Evolutionary conservation across 768 basidiomycete genomes (phyloP).

Genomic region (Tephrocybe sp.): DNA sequence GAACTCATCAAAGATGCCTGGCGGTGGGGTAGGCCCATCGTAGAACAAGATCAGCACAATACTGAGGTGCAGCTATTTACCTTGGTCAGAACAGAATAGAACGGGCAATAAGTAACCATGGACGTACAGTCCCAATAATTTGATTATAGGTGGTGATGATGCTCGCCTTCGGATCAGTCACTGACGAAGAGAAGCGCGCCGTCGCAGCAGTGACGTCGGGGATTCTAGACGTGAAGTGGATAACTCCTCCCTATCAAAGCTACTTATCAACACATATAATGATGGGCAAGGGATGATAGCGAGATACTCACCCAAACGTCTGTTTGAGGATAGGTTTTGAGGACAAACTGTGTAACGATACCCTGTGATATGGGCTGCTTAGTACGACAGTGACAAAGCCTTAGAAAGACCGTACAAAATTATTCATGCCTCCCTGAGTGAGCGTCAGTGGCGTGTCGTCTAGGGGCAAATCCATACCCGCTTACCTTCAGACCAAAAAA

Average conservation of each 20-base stretch:
- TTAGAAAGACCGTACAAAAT: background rate
- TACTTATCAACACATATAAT: background rate
- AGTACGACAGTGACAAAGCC: background rate
- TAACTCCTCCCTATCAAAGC: slow-evolving; percentile 47
- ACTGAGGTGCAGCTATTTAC: background rate
- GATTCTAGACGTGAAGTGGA: slow-evolving; percentile 27
- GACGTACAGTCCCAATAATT: slow-evolving; percentile 32
- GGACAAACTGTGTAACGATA: slow-evolving; percentile 54
- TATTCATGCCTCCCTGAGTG: background rate
- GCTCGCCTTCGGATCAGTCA: slow-evolving; percentile 48
- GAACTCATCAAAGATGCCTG: slow-evolving; percentile 50
- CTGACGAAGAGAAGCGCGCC: slow-evolving; percentile 34
- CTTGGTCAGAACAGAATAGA: background rate
- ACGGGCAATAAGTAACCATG: background rate
- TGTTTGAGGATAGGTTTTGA: slow-evolving; percentile 50
- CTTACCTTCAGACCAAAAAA: no score
- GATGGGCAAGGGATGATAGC: background rate
- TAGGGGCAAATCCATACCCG: no score
- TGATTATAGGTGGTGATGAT: slow-evolving; percentile 46
- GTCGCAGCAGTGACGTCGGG: slow-evolving; percentile 33
- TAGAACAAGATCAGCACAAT: slow-evolving; percentile 49
- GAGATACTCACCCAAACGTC: slow-evolving; percentile 51
- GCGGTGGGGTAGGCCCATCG: slow-evolving; percentile 47
- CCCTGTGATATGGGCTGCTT: slow-evolving; percentile 31
- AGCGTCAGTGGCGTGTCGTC: no score